phyloP scores from a whole-genome alignment of 148 eudicot species.

The Chenopodium berlandieri region DNA sequence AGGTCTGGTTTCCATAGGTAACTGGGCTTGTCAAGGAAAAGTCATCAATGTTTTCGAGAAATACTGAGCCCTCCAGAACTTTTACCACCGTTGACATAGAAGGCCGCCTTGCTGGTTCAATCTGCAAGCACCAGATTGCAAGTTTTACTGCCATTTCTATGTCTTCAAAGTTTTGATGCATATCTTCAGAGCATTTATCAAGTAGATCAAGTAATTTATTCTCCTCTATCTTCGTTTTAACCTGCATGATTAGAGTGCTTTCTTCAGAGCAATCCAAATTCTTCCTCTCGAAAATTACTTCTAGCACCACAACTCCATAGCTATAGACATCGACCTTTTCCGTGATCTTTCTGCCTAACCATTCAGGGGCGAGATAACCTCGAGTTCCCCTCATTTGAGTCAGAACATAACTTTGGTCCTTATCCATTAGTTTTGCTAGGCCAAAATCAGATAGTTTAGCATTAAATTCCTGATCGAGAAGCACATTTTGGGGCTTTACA shows the following conservation, averaged over 20 bases:
- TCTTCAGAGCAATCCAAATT: conserved; percentile 16
- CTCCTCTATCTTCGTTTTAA: neutral
- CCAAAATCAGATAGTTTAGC: conserved; percentile 23
- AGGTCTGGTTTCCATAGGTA: too few relatives aligned
- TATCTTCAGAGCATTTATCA: conserved; percentile 5
- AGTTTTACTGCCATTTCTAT: conserved; percentile 1
- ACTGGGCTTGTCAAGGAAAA: neutral
- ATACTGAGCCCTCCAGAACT: conserved; percentile 13
- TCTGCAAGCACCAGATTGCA: conserved; percentile 12
- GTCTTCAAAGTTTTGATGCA: conserved; percentile 10
- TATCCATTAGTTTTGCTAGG: conserved; percentile 11
- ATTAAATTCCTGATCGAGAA: conserved; percentile 4
- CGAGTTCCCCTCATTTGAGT: conserved; percentile 19
- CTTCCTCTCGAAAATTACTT: conserved; percentile 14
- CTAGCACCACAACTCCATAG: conserved; percentile 17
- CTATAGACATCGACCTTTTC: conserved; percentile 20
- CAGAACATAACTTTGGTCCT: conserved; percentile 6
- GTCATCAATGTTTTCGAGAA: neutral
- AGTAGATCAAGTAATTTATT: neutral
- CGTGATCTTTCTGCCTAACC: conserved; percentile 5
- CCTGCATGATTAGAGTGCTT: neutral
- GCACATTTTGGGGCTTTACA: conserved; percentile 22
- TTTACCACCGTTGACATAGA: conserved; percentile 8
- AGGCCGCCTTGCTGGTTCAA: conserved; percentile 3
- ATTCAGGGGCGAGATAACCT: conserved; percentile 20